phyloP scores from a whole-genome alignment of 2,329 filamentous ascomycete species.

The Neonectria punicea region DNA sequence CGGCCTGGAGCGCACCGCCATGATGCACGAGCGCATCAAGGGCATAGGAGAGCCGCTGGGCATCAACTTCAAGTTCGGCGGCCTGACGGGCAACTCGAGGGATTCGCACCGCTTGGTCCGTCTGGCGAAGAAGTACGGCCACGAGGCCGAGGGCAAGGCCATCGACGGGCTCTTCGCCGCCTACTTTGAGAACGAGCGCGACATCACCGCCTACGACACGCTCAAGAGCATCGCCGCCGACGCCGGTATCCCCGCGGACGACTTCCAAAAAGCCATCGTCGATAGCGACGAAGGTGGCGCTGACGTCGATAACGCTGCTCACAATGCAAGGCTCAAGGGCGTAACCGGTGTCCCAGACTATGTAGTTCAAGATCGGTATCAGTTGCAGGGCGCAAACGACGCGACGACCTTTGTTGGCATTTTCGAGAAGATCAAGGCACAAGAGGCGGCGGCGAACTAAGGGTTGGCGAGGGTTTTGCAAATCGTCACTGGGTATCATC shows the following conservation, averaged over 20 bases:
- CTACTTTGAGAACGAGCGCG: conserved; percentile 56
- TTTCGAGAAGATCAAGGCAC: conserved; percentile 67
- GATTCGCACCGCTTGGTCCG: conserved; percentile 76
- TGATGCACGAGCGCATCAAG: conserved; percentile 45
- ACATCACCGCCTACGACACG: conserved; percentile 54
- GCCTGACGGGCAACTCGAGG: conserved; percentile 78
- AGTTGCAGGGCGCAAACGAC: conserved; percentile 76
- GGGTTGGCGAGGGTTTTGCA: conserved; percentile 5
- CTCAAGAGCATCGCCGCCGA: conserved; percentile 48
- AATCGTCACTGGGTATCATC: conserved; percentile 10
- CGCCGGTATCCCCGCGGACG: conserved; percentile 58
- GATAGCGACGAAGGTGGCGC: conserved; percentile 60
- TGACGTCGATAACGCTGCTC: conserved; percentile 47
- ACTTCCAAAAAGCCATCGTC: conserved; percentile 51
- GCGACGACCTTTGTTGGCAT: conserved; percentile 71
- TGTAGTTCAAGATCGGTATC: conserved; percentile 73
- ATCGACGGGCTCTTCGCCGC: conserved; percentile 56
- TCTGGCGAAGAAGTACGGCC: conserved; percentile 60
- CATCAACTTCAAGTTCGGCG: conserved; percentile 66
- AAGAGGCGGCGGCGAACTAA: conserved; percentile 31
- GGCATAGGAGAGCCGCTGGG: conserved; percentile 48
- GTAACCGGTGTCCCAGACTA: conserved; percentile 79
- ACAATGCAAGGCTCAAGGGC: conserved; percentile 42
- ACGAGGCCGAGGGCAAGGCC: conserved; percentile 66
- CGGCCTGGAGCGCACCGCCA: conserved; percentile 67